Evolutionary conservation across 2,329 filamentous ascomycete species (phyloP).

Genomic region (Xylaria sp.): DNA sequence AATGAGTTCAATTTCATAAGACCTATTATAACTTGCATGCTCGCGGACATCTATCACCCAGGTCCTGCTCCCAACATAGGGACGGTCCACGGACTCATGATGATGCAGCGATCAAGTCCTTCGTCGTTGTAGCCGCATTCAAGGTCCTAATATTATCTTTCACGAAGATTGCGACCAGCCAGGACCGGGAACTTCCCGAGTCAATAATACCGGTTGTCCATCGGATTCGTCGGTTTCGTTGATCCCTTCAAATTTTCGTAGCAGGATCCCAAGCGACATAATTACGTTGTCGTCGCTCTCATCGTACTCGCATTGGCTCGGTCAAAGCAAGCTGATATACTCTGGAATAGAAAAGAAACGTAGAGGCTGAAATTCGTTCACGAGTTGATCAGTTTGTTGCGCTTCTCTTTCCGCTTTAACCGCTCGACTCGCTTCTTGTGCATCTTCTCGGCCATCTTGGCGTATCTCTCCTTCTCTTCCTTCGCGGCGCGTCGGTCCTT

Average conservation of each 20-base stretch:
- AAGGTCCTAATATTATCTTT: not conserved
- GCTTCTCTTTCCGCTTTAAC: slow-evolving; percentile 91
- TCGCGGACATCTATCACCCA: not conserved
- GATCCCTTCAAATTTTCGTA: not conserved
- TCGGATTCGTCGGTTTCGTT: not conserved
- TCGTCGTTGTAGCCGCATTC: not conserved
- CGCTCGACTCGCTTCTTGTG: slow-evolving; percentile 91
- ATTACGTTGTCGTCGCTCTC: not conserved
- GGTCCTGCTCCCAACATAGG: not conserved
- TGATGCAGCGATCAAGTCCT: not conserved
- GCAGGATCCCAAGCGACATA: not conserved
- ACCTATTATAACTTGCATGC: not conserved
- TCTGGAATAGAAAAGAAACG: not conserved
- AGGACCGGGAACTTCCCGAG: not conserved
- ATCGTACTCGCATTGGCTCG: not conserved
- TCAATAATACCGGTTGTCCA: not conserved
- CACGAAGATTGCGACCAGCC: not conserved
- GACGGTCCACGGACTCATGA: not conserved
- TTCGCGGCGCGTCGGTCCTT: slow-evolving; percentile 83
- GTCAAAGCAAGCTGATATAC: not conserved
- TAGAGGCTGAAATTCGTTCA: slow-evolving; percentile 34
- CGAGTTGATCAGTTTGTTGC: slow-evolving; percentile 75
- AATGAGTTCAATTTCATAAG: not conserved
- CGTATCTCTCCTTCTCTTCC: slow-evolving; percentile 87
- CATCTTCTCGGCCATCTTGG: slow-evolving; percentile 96